Conservation (phyloP, 2,329 filamentous ascomycete genomes). For the Geosmithia morbida region DNA sequence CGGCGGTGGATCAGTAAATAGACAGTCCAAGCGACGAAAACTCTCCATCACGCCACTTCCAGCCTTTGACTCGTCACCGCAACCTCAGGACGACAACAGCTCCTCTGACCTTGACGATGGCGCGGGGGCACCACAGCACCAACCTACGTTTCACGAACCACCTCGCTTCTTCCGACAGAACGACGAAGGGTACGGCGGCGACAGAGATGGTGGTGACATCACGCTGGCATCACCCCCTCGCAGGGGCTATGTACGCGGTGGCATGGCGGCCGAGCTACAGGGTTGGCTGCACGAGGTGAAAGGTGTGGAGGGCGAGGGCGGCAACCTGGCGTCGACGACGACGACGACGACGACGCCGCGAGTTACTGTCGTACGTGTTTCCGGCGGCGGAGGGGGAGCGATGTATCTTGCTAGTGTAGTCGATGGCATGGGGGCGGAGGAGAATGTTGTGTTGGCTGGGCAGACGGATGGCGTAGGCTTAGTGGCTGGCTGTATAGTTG, state of each 20-base stretch:
- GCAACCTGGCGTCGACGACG: constrained; percentile 2
- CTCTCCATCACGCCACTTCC: constrained; percentile 12
- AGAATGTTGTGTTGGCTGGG: constrained; percentile 19
- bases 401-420: constrained; percentile 18
- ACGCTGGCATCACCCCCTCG: constrained; percentile 20
- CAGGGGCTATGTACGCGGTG: constrained; percentile 19
- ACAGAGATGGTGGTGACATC: constrained; percentile 14
- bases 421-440: background rate
- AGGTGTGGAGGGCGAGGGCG: constrained; percentile 12
- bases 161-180: constrained; percentile 20
- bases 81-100: background rate
- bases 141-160: constrained; percentile 21
- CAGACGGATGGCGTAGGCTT: constrained; percentile 12
- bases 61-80: constrained; percentile 3
- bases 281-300: constrained; percentile 25
- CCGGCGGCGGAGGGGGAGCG: constrained; percentile 10
- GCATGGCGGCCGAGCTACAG: constrained; percentile 23
- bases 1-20: constrained; percentile 2
- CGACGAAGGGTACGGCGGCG: constrained; percentile 7
- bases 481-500: constrained; percentile 13
- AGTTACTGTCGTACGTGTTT: constrained; percentile 15
- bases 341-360: constrained; percentile 6
- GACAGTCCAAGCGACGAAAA: constrained; percentile 12
- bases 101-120: constrained; percentile 3
- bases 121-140: constrained; percentile 9